Evolutionary conservation across 2,329 filamentous ascomycete genomes (phyloP).

Genomic region (Ophiostoma angusticollis): DNA sequence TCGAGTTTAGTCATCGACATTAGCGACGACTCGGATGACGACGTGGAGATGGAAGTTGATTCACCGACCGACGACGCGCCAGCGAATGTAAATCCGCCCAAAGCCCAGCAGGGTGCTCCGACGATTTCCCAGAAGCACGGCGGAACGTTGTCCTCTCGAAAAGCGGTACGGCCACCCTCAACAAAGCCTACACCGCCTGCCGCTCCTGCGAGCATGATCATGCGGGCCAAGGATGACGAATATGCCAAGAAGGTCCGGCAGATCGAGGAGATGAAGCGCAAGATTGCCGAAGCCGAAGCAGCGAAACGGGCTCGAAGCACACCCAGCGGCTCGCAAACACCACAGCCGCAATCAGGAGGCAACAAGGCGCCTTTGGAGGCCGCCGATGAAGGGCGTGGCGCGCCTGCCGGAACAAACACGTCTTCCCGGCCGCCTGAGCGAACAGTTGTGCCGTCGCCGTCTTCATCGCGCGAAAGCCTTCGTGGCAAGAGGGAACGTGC

Average conservation of each 20-base stretch:
- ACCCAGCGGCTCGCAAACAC: conserved; percentile 19
- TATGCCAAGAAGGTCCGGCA: conserved; percentile 40
- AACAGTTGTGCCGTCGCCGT: conserved; percentile 8
- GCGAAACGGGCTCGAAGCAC: conserved; percentile 32
- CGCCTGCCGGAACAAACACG: conserved; percentile 1
- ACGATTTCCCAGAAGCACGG: not conserved
- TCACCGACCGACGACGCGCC: conserved; percentile 33
- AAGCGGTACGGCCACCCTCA: conserved; percentile 27
- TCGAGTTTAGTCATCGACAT: conserved; percentile 69
- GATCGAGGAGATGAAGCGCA: conserved; percentile 48
- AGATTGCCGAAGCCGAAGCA: conserved; percentile 47
- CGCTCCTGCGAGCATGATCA: conserved; percentile 21
- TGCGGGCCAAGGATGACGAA: conserved; percentile 25
- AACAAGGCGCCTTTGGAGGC: conserved; percentile 20
- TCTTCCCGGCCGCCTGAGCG: conserved; percentile 19
- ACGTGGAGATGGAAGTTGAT: conserved; percentile 56
- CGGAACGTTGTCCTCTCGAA: conserved; percentile 20
- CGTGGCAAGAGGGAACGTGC: conserved; percentile 22
- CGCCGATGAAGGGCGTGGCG: not conserved
- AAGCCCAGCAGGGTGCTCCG: no score
- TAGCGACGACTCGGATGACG: conserved; percentile 55
- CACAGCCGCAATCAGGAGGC: conserved; percentile 14
- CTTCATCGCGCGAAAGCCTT: conserved; percentile 6
- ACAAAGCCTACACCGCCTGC: conserved; percentile 26
- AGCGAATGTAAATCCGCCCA: conserved; percentile 5